phyloP scores from a whole-genome alignment of 1,284 basidiomycete species.

The Hymenochaete sp. region DNA sequence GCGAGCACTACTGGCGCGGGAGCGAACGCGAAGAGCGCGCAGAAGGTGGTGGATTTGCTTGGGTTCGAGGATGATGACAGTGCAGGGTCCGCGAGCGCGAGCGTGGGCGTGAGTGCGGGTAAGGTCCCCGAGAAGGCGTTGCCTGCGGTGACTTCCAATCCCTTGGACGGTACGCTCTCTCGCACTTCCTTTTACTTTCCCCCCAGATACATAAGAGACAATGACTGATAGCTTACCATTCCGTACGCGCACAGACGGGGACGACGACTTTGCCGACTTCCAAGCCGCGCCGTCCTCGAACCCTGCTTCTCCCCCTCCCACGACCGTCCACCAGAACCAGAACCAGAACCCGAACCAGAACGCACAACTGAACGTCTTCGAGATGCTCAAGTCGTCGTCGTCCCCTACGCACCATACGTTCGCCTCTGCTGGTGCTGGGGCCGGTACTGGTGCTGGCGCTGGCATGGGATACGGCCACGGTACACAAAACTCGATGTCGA shows the following conservation, averaged over 20 bases:
- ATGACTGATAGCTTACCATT: background rate
- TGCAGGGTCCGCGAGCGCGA: conserved; percentile 20
- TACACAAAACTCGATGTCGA: background rate
- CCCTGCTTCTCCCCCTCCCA: conserved; percentile 41
- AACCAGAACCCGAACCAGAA: no score
- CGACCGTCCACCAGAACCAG: no score
- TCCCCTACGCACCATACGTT: conserved; percentile 8
- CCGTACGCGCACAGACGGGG: conserved; percentile 23
- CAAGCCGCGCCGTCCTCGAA: conserved; percentile 61
- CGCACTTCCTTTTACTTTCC: background rate
- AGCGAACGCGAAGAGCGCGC: conserved; percentile 32
- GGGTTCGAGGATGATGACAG: conserved; percentile 70
- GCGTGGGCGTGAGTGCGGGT: conserved; percentile 25
- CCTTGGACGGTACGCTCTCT: conserved; percentile 37
- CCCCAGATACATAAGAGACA: background rate
- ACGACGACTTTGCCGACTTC: conserved; percentile 92
- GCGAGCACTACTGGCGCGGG: conserved; percentile 38
- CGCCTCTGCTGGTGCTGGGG: conserved; percentile 3
- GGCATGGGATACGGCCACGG: background rate
- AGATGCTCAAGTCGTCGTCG: conserved; percentile 15
- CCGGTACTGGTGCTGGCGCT: background rate
- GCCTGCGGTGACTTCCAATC: conserved; percentile 32
- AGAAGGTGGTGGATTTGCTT: conserved; percentile 30
- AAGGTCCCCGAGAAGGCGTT: conserved; percentile 51
- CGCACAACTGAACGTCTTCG: conserved; percentile 23